Conservation (phyloP, 805 yeast species). For the Teunomyces funiuensis region DNA sequence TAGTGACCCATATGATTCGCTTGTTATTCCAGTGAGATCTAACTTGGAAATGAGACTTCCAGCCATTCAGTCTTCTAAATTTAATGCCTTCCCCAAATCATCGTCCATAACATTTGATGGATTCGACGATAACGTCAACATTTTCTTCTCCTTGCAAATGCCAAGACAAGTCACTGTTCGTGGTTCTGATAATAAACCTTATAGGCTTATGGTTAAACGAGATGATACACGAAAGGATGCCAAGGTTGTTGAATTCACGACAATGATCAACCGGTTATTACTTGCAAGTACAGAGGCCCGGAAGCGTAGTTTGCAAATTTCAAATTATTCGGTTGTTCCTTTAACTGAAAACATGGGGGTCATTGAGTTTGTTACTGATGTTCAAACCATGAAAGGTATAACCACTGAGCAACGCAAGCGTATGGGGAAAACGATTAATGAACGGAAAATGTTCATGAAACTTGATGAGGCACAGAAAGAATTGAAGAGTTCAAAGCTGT, state of each 20-base stretch:
- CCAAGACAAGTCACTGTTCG: slow-evolving; percentile 75
- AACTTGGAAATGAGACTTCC: slow-evolving; percentile 72
- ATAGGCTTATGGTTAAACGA: slow-evolving; percentile 76
- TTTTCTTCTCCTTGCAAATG: slow-evolving; percentile 80
- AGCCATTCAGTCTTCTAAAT: slow-evolving; percentile 35
- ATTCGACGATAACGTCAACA: slow-evolving; percentile 65
- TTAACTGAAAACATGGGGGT: slow-evolving; percentile 84
- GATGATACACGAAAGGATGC: slow-evolving; percentile 97
- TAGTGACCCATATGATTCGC: slow-evolving; percentile 31
- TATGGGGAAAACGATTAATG: slow-evolving; percentile 21
- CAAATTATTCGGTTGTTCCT: slow-evolving; percentile 87
- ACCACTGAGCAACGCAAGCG: slow-evolving; percentile 21
- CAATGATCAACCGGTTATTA: slow-evolving; percentile 76
- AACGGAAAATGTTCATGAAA: slow-evolving; percentile 23
- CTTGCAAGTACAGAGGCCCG: slow-evolving; percentile 67
- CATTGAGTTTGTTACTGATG: slow-evolving; percentile 84
- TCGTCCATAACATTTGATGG: slow-evolving; percentile 52
- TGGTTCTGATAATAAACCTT: slow-evolving; percentile 77
- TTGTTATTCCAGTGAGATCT: slow-evolving; percentile 73
- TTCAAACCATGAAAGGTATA: slow-evolving; percentile 68
- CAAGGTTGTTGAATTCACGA: slow-evolving; percentile 86
- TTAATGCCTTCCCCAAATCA: slow-evolving; percentile 45
- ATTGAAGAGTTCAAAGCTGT: slow-evolving; percentile 16
- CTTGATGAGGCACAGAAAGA: slow-evolving; percentile 25
- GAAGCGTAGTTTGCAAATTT: slow-evolving; percentile 66